Evolutionary conservation across 768 basidiomycete genomes (phyloP), one percentile per base, ranked within the genome.

Genomic region (Lentinula boryana): DNA sequence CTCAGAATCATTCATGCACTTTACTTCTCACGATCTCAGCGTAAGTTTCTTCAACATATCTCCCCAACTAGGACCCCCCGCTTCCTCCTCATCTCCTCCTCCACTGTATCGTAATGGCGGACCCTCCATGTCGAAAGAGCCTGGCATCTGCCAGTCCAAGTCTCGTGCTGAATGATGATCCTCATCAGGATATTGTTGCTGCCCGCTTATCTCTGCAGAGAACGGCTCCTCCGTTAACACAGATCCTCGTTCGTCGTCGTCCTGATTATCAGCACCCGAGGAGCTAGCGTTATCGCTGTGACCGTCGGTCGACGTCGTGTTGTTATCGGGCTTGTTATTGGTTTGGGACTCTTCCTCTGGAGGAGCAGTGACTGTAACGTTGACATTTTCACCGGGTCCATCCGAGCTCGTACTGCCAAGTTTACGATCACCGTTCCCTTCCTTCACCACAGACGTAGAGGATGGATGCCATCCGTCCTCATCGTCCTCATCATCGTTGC

Each of bases 91-190:
- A 12, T 23, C 58, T 4, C 36, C 49, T 32, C 63, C 49, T 38
- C 49, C 61, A 13, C 63, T 56, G 23, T 58, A 52, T 8, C 61
- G 64, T 3, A 60, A 68, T 5, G 68, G 64, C 5, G 56, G 41
- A 15, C 41, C 56, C 8, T 57, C 56, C 32, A 72, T 33, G 60
- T 78, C 73, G 63, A 84, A 84, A 33, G 81, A 80, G 9, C 85
- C 84, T 1, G 84, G 85, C 71, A 86, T 84, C 58, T 55, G 66
- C 59, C 75, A 63, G 38, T 75, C 73, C 21, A 69, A 60, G 31
- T 76, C 74, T 31, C 72, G 18, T 23, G 18, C 18, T 9, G 21
- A 48, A 13, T 16, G 46, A 18, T 48, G 67, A 41, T 74, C 63
- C 18, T 58, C 60, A 13, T 38, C 36, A 27, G 27, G 36, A 2